Evolutionary conservation across 257 asterid genomes (phyloP).

Genomic region (Ocimum tenuiflorum): DNA sequence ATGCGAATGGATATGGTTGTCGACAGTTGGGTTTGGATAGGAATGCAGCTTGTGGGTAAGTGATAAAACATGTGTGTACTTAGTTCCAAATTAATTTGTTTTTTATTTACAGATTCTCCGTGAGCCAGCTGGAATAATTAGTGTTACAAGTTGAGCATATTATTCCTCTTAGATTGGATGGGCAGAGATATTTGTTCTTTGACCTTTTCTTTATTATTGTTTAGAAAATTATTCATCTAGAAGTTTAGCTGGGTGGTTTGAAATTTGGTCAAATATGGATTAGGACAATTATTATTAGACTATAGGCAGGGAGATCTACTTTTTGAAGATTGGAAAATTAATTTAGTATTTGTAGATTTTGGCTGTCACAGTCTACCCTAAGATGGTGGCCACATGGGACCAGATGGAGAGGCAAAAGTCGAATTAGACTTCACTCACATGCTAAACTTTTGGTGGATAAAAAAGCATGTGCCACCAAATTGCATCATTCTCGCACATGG

Average conservation of each 20-base stretch:
- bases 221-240: neutral
- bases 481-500: slow-evolving; percentile 18
- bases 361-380: neutral
- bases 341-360: neutral
- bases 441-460: slow-evolving; percentile 2
- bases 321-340: neutral
- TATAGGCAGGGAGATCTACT: neutral
- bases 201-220: neutral
- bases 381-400: slow-evolving; percentile 20
- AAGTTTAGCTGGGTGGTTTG: neutral
- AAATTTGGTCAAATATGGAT: slow-evolving; percentile 8
- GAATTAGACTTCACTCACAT: neutral
- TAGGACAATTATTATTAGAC: neutral
- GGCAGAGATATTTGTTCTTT: neutral
- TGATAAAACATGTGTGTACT: neutral
- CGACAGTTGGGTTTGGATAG: neutral
- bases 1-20: neutral
- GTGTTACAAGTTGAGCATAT: neutral
- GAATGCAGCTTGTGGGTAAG: neutral
- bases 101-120: neutral
- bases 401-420: neutral
- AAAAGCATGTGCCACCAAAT: slow-evolving; percentile 22
- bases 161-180: neutral
- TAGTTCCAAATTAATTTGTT: neutral
- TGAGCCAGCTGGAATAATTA: slow-evolving; percentile 11